These are phyloP conservation scores for Periconia macrospinosa DNA, from an alignment of 2,329 filamentous ascomycete genomes.

Conservation along the genomic window DNA sequence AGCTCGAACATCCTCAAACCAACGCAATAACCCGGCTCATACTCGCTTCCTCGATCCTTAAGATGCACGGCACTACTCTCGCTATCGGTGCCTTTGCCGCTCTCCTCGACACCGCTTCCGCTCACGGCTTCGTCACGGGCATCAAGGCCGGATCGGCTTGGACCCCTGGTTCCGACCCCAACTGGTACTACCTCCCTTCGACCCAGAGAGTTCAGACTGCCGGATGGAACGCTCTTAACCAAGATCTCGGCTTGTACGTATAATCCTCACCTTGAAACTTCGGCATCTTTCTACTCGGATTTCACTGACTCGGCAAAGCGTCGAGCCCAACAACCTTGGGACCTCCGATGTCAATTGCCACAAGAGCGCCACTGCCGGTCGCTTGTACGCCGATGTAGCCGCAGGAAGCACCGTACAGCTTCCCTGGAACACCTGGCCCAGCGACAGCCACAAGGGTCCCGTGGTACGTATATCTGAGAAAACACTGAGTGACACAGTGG, in stretches of 20 bases:
- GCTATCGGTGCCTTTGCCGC: not conserved
- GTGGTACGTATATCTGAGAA: constrained; percentile 12
- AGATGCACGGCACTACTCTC: not conserved
- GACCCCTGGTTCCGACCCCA: constrained; percentile 34
- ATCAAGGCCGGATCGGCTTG: constrained; percentile 26
- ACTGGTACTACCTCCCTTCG: constrained; percentile 34
- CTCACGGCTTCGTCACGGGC: constrained; percentile 29
- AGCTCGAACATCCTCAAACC: not conserved
- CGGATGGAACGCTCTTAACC: constrained; percentile 41
- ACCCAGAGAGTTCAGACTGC: constrained; percentile 29
- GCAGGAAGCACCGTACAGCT: constrained; percentile 38
- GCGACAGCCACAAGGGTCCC: constrained; percentile 39
- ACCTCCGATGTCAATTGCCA: constrained; percentile 42
- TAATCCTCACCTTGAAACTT: too few relatives aligned
- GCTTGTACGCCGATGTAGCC: constrained; percentile 35
- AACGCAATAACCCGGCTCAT: not conserved
- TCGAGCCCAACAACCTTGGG: constrained; percentile 29
- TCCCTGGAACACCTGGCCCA: constrained; percentile 41
- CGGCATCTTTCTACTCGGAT: too few relatives aligned
- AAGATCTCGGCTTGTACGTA: constrained; percentile 36
- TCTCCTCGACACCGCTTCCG: constrained; percentile 8
- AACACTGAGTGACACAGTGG: not conserved
- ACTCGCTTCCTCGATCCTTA: not conserved
- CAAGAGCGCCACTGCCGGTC: constrained; percentile 40
- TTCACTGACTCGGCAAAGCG: constrained; percentile 2